These are phyloP conservation scores for Cladosporium halotolerans DNA, from an alignment of 2,329 filamentous ascomycete species.

Conservation along the genomic window DNA sequence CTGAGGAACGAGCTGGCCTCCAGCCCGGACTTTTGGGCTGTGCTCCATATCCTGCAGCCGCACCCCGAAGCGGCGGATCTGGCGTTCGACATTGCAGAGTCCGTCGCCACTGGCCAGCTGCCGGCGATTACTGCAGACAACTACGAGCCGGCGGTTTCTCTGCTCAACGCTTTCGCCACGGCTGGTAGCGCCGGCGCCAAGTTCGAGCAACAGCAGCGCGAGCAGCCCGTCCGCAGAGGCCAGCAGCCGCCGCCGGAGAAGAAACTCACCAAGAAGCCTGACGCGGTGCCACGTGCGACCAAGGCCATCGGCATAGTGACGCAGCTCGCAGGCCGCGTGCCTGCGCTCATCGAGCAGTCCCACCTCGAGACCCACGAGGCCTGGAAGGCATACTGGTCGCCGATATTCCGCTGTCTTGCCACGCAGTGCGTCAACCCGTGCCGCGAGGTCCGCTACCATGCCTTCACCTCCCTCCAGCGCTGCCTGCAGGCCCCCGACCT, in stretches of 20 bases:
- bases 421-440: conserved; percentile 91
- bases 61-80: conserved; percentile 61
- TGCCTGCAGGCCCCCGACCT: conserved; percentile 79
- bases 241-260: conserved; percentile 22
- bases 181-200: conserved; percentile 67
- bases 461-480: conserved; percentile 78
- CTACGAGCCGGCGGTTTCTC: conserved; percentile 76
- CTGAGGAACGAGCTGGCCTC: conserved; percentile 89
- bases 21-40: conserved; percentile 94
- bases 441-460: conserved; percentile 82
- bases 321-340: conserved; percentile 72
- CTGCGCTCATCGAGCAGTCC: conserved; percentile 82
- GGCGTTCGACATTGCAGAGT: conserved; percentile 83
- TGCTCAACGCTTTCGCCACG: conserved; percentile 86
- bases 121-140: conserved; percentile 90
- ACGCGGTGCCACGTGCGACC: conserved; percentile 68
- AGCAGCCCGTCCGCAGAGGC: conserved; percentile 10
- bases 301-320: conserved; percentile 78
- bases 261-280: conserved; percentile 52
- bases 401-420: conserved; percentile 82
- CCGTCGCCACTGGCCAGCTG: conserved; percentile 64
- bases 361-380: conserved; percentile 70
- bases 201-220: conserved; percentile 52
- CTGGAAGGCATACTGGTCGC: conserved; percentile 97
- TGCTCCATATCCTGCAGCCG: conserved; percentile 68